Conservation (phyloP, 2,329 filamentous ascomycete species). For the Hypoxylon sp. region DNA sequence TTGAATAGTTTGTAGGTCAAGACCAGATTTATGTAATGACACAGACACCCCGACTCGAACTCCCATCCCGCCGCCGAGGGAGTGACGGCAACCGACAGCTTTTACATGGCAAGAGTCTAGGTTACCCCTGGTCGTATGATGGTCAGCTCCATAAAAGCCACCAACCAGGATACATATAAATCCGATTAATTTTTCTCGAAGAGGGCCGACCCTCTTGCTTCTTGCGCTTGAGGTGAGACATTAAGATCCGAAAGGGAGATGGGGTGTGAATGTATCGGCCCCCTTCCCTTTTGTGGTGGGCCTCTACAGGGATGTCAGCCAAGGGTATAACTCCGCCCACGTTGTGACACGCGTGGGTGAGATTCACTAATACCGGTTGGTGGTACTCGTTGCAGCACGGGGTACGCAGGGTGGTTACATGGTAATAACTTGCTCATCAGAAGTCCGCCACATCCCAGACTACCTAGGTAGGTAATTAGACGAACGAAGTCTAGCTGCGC, state of each 20-base stretch:
- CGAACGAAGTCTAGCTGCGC: background rate
- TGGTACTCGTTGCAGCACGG: slow-evolving; percentile 8
- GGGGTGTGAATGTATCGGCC: slow-evolving; percentile 30
- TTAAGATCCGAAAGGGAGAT: background rate
- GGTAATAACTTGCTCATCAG: slow-evolving; percentile 34
- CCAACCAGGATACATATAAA: slow-evolving; percentile 32
- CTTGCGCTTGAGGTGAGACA: slow-evolving; percentile 3
- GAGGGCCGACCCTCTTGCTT: slow-evolving; percentile 8
- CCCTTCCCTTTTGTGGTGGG: slow-evolving; percentile 13
- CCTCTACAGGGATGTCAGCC: slow-evolving; percentile 22
- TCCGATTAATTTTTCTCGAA: slow-evolving; percentile 12
- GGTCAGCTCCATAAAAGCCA: slow-evolving; percentile 12
- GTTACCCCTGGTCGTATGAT: slow-evolving; percentile 25
- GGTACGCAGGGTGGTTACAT: slow-evolving; percentile 11
- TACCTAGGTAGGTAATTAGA: background rate
- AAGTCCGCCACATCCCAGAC: background rate
- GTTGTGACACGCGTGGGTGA: slow-evolving; percentile 25
- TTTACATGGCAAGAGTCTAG: slow-evolving; percentile 16
- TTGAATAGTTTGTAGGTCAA: slow-evolving; percentile 5
- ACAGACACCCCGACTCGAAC: background rate
- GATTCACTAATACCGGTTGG: slow-evolving; percentile 21
- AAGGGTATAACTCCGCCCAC: slow-evolving; percentile 28
- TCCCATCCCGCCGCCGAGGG: slow-evolving; percentile 9
- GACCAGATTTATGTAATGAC: slow-evolving; percentile 32
- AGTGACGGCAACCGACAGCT: slow-evolving; percentile 18